A percentile compares a stretch with the other conserved stretches of the same genome.
phyloP scores from a whole-genome alignment of 768 basidiomycete genomes.

The Collybia sordida region DNA sequence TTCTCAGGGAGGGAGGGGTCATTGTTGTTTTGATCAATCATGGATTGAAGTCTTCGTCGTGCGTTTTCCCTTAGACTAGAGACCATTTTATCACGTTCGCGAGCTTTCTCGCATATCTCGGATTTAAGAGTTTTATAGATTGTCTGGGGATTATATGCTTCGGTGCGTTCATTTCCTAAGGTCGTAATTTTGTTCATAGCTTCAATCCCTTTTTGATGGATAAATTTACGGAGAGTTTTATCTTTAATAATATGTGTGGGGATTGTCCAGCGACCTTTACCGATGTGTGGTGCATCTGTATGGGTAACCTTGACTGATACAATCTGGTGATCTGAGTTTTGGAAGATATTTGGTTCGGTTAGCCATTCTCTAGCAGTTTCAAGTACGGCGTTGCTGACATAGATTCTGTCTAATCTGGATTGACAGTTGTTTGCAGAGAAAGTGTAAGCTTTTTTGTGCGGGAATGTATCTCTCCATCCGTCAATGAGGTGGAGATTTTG shows the following conservation, averaged over 20 bases:
- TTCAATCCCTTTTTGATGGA: not conserved
- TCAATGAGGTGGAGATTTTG: constrained; percentile 16
- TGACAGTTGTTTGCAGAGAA: constrained; percentile 14
- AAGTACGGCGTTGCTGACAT: not conserved
- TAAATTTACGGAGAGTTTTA: not conserved
- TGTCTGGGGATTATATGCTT: not conserved
- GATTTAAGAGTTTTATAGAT: not conserved
- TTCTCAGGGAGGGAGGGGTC: not conserved
- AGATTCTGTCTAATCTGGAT: not conserved
- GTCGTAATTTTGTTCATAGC: not conserved
- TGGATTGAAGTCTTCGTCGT: not conserved
- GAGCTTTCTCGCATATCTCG: not conserved
- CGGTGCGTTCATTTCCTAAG: not conserved
- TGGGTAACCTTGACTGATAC: not conserved
- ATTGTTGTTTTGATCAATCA: not conserved
- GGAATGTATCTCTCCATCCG: constrained; percentile 30
- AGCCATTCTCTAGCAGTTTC: not conserved
- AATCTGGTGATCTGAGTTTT: not conserved
- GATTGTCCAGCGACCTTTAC: not conserved
- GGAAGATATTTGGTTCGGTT: not conserved
- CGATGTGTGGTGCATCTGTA: constrained; percentile 4
- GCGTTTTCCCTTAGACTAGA: not conserved
- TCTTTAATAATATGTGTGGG: not conserved
- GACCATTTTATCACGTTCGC: not conserved
- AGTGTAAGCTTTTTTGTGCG: constrained; percentile 20